A percentile compares a stretch with the other conserved stretches of the same genome.
Conservation (phyloP, 1,139 yeast genomes). For the Suhomyces panamericanus region DNA sequence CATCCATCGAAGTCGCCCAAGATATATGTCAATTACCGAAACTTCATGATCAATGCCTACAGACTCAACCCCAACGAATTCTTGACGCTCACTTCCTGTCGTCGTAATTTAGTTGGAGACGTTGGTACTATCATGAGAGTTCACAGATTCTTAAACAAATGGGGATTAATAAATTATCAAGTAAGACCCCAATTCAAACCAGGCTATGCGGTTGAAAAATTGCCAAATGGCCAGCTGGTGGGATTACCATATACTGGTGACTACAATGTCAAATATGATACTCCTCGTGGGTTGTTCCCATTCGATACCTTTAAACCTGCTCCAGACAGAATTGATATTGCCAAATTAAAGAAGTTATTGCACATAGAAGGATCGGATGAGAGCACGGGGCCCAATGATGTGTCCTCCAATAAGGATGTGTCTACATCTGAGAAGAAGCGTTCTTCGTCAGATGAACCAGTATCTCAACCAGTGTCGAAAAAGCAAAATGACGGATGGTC, state of each 20-base stretch:
- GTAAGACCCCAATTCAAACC: conserved; percentile 72
- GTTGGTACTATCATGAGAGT: conserved; percentile 91
- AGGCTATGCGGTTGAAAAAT: conserved; percentile 61
- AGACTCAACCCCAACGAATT: conserved; percentile 92
- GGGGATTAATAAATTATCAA: conserved; percentile 97
- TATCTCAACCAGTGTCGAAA: conserved; percentile 24
- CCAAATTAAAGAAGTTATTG: conserved; percentile 55
- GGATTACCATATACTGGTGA: conserved; percentile 68
- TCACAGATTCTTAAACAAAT: conserved; percentile 83
- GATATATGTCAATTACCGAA: conserved; percentile 83
- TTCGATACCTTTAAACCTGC: conserved; percentile 75
- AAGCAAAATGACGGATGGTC: conserved; percentile 65
- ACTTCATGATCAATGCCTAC: conserved; percentile 91
- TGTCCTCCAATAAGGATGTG: conserved; percentile 1
- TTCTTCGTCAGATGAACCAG: conserved; percentile 10
- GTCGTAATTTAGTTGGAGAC: conserved; percentile 94
- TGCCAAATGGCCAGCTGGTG: conserved; percentile 46
- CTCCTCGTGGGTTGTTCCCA: conserved; percentile 94
- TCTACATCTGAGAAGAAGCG: conserved; percentile 10
- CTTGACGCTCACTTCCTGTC: conserved; percentile 87
- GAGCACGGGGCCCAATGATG: conserved; percentile 4
- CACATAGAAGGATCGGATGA: conserved; percentile 14
- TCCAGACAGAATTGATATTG: conserved; percentile 54
- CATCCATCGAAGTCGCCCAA: conserved; percentile 86
- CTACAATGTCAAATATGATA: conserved; percentile 70